Conservation (phyloP, 1,139 yeast species). For the Taphrina betulina region DNA sequence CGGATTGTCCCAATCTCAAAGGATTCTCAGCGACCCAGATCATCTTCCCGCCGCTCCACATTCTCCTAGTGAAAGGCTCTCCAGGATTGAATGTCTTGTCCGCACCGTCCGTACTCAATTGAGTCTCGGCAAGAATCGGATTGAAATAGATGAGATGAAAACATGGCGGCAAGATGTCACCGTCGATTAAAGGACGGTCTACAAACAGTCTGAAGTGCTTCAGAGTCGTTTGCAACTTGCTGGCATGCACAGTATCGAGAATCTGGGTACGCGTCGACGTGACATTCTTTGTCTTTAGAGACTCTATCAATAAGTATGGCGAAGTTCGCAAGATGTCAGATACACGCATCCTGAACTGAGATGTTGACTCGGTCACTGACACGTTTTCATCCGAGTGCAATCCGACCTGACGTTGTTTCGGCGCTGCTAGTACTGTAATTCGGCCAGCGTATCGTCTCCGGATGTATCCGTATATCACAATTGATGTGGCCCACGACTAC, state of each 20-base stretch:
- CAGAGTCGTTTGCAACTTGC: constrained; percentile 18
- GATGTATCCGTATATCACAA: no score
- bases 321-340: background rate
- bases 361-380: no score
- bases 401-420: no score
- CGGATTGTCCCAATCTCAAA: constrained; percentile 45
- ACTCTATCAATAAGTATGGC: constrained; percentile 17
- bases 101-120: constrained; percentile 71
- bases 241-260: constrained; percentile 8
- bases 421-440: no score
- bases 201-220: constrained; percentile 16
- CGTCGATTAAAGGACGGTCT: constrained; percentile 21
- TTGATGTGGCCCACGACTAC: no score
- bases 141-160: constrained; percentile 67
- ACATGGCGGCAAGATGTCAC: constrained; percentile 51
- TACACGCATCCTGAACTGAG: no score
- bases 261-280: background rate
- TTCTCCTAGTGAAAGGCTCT: constrained; percentile 54
- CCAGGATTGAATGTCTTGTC: constrained; percentile 77
- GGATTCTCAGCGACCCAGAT: constrained; percentile 46
- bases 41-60: constrained; percentile 79
- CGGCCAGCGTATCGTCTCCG: no score
- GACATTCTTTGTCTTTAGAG: constrained; percentile 13
- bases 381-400: no score
- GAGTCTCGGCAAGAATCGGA: constrained; percentile 53